Conservation (phyloP, 1,284 basidiomycete species). For the Tranzscheliella williamsii region DNA sequence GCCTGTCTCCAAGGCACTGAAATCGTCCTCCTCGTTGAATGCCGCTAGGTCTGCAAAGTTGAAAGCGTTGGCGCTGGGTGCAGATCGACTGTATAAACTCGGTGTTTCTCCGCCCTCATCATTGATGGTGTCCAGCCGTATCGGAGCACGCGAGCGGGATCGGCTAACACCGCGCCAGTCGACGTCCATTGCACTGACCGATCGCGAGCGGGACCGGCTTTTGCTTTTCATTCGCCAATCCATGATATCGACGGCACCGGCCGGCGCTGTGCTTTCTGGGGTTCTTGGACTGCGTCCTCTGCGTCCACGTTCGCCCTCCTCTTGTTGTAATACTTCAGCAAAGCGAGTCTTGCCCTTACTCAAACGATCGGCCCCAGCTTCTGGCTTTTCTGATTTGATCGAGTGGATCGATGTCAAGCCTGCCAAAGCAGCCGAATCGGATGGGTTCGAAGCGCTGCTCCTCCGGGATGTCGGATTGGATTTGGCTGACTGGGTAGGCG, state of each 20-base stretch:
- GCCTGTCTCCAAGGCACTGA: conserved; percentile 32
- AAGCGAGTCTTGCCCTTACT: conserved; percentile 64
- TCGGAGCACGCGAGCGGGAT: conserved; percentile 83
- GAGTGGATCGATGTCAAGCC: conserved; percentile 33
- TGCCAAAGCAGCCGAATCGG: conserved; percentile 3
- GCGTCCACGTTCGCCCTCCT: conserved; percentile 47
- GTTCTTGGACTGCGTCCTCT: conserved; percentile 46
- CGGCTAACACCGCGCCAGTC: conserved; percentile 92
- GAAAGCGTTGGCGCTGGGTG: conserved; percentile 32
- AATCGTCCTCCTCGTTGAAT: conserved; percentile 27
- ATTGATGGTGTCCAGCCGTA: conserved; percentile 37
- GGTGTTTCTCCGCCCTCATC: conserved; percentile 33
- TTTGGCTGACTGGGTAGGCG: conserved; percentile 20
- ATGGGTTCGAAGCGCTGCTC: conserved; percentile 37
- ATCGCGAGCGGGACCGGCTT: conserved; percentile 62
- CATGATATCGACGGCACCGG: conserved; percentile 46
- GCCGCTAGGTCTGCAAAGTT: conserved; percentile 39
- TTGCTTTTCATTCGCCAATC: conserved; percentile 60
- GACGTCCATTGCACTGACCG: conserved; percentile 79
- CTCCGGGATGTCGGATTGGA: conserved; percentile 21
- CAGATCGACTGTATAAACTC: conserved; percentile 39
- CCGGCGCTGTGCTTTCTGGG: conserved; percentile 44
- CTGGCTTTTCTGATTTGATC: neutral
- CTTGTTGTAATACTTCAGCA: conserved; percentile 61
- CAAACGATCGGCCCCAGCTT: neutral